Evolutionary conservation across 2,329 filamentous ascomycete genomes (phyloP).

Genomic region (Pestalotiopsis sp.): DNA sequence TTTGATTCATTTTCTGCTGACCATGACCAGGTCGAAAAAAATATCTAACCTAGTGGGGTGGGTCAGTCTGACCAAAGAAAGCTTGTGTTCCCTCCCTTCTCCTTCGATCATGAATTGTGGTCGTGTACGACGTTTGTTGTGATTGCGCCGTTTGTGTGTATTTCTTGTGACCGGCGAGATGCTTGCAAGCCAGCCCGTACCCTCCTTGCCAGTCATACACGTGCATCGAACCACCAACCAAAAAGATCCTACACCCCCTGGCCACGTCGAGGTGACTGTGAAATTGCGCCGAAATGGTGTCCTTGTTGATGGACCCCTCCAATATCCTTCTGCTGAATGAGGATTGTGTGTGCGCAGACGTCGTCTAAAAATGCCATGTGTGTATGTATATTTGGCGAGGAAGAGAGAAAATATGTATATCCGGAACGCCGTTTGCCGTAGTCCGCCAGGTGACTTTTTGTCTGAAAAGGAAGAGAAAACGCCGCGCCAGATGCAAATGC

Average conservation of each 20-base stretch:
- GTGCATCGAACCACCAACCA: not conserved
- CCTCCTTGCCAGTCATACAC: not conserved
- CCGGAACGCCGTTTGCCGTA: not conserved
- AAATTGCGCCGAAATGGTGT: not conserved
- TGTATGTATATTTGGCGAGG: not conserved
- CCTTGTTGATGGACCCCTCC: not conserved
- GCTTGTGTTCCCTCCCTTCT: not conserved
- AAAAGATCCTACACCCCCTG: not conserved
- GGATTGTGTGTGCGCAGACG: not conserved
- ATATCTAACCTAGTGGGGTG: not conserved
- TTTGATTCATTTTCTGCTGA: not conserved
- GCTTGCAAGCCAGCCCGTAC: not conserved
- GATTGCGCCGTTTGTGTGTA: not conserved
- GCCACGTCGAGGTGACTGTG: not conserved
- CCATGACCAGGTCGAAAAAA: not conserved
- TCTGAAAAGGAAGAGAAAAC: not conserved
- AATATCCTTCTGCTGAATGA: not conserved
- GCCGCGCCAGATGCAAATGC: constrained; percentile 13
- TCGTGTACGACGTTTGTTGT: not conserved
- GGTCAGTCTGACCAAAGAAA: not conserved
- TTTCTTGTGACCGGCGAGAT: not conserved
- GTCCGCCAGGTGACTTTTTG: not conserved
- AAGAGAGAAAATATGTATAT: not conserved
- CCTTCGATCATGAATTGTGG: not conserved
- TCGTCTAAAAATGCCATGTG: not conserved